Percentiles rank a stretch among this genome's conserved stretches.
Conservation (phyloP, 2,329 filamentous ascomycete genomes). For the Tothia fuscella region DNA sequence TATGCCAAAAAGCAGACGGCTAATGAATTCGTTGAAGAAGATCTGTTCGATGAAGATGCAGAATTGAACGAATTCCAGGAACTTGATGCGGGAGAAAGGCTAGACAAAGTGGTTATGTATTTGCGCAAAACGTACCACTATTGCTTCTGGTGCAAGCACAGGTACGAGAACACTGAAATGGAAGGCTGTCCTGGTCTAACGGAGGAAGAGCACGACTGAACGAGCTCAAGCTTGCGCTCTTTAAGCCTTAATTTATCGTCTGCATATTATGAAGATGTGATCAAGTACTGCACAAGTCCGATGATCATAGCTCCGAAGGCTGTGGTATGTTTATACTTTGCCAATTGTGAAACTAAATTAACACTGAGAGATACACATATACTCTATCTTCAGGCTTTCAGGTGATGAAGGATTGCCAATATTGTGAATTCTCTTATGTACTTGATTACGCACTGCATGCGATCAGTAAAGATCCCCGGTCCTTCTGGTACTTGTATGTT, state of each 20-base stretch:
- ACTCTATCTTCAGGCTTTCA: too few species aligned
- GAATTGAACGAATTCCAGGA: slow-evolving; percentile 73
- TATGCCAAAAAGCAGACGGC: slow-evolving; percentile 45
- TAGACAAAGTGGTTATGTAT: slow-evolving; percentile 55
- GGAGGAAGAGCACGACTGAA: slow-evolving; percentile 68
- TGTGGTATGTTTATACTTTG: too few species aligned
- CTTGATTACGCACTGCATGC: too few species aligned
- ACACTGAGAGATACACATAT: too few species aligned
- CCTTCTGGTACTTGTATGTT: too few species aligned
- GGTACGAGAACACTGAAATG: slow-evolving; percentile 61
- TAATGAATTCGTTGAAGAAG: slow-evolving; percentile 49
- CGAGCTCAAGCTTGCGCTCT: too few species aligned
- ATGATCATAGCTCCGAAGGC: too few species aligned
- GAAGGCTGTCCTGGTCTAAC: slow-evolving; percentile 79
- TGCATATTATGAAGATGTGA: neutral
- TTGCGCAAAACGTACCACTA: slow-evolving; percentile 64
- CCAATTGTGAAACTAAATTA: too few species aligned
- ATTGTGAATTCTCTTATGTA: too few species aligned
- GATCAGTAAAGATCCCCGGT: too few species aligned
- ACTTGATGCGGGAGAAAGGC: slow-evolving; percentile 51
- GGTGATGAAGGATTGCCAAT: too few species aligned
- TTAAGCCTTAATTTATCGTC: neutral
- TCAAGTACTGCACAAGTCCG: too few species aligned
- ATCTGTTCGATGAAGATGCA: slow-evolving; percentile 64
- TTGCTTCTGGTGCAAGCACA: slow-evolving; percentile 93